A percentile compares a stretch with the other conserved stretches of the same genome.
These are phyloP conservation scores for Mycosarcoma mackinlayi DNA, from an alignment of 1,284 basidiomycete genomes.

Conservation along the genomic window DNA sequence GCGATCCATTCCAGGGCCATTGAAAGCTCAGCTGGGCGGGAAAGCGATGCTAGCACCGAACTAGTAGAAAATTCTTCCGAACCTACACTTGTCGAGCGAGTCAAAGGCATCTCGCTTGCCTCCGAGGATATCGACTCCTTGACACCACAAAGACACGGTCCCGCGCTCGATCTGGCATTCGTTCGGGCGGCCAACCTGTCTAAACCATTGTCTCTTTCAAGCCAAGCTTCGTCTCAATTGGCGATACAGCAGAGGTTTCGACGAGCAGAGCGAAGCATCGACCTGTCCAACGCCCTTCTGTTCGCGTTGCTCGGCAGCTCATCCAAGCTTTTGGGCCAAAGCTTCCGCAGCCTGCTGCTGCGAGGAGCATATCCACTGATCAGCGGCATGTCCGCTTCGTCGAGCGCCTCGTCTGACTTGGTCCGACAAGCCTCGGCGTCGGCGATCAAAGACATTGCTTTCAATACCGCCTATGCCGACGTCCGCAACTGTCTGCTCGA, in stretches of 20 bases:
- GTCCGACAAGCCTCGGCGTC: slow-evolving; percentile 25
- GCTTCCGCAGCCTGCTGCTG: slow-evolving; percentile 52
- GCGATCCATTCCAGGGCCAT: slow-evolving; percentile 6
- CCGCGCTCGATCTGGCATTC: slow-evolving; percentile 49
- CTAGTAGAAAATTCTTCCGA: not conserved
- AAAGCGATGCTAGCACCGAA: not conserved
- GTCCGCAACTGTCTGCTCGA: slow-evolving; percentile 56
- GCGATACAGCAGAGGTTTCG: slow-evolving; percentile 10
- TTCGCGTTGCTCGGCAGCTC: slow-evolving; percentile 46
- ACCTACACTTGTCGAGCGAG: slow-evolving; percentile 14
- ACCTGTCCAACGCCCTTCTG: slow-evolving; percentile 33
- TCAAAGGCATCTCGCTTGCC: slow-evolving; percentile 34
- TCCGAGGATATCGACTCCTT: slow-evolving; percentile 11
- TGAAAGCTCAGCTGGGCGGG: too few species aligned
- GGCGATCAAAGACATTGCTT: slow-evolving; percentile 47
- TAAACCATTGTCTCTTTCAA: not conserved
- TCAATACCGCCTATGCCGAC: slow-evolving; percentile 56
- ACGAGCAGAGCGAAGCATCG: slow-evolving; percentile 9
- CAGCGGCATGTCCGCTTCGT: slow-evolving; percentile 43
- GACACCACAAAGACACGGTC: slow-evolving; percentile 30
- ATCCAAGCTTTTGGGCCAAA: slow-evolving; percentile 54
- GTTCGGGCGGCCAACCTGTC: slow-evolving; percentile 36
- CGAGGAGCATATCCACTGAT: slow-evolving; percentile 58
- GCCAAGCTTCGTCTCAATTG: not conserved
- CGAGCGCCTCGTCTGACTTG: slow-evolving; percentile 8